Base-by-base conservation (phyloP, 2,329 filamentous ascomycete genomes). In the Lachnellula willkommii region DNA sequence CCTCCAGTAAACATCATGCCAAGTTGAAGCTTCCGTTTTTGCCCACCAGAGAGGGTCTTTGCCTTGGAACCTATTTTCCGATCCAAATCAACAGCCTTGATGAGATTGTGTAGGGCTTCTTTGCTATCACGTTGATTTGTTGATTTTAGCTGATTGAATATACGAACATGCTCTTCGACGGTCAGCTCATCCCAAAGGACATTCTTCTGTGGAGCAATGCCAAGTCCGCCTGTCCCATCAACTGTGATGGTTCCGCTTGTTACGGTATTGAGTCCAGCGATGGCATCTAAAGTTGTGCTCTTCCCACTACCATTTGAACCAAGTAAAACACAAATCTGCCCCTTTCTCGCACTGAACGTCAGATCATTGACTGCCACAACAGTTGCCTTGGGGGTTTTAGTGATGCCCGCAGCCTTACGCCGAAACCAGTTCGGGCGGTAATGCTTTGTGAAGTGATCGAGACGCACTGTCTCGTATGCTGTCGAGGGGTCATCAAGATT, bases 1-100 rank as follows among this genome's bases (percentile, higher is more conserved):
- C 90, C 91, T 59, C 93, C 92, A 3, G 90, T 95, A 64, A 96
- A 84, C 90, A 96, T 96, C 84, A 96, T 93, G 5, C 90, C 91
- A 2, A 96, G 78, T 70, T 96, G 92, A 8, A 96, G 78, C 70
- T 96, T 96, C 52, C 92, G 79, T 74, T 95, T 96, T 71, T 96
- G 92, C 0, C 92, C 92, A 8, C 92, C 92, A 2, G 90, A 95
- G 0, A 96, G 76, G 0, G 90, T 95, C 67, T 84, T 85, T 0
- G 90, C 82, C 58, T 79, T 77, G 0, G 91, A 87, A 37, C 83
- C 81, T 42, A 84, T 75, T 73, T 96, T 96, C 52, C 83, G 78
- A 22, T 79, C 80, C 2, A 96, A 79, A 68, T 95, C 93, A 60
- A 94, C 84, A 1, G 84, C 79, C 5, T 73, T 73, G 51, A 94